Evolutionary conservation across 2,329 filamentous ascomycete genomes (phyloP).

Genomic region (Colletotrichum liaoningense): DNA sequence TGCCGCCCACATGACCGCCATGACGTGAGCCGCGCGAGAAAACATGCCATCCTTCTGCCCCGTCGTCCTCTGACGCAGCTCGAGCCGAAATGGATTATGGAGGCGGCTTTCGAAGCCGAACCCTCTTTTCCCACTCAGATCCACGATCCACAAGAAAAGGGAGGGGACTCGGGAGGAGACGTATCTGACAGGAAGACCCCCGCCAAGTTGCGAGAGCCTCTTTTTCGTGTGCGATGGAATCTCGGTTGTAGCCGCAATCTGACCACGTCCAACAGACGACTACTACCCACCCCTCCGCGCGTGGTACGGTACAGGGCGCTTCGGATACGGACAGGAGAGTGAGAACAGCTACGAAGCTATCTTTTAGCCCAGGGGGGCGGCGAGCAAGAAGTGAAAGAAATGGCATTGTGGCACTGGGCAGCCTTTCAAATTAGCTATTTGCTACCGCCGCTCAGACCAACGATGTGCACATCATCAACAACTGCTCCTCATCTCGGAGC

Average conservation of each 20-base stretch:
- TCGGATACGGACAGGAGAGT: neutral
- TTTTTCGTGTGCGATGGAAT: neutral
- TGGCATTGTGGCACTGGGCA: neutral
- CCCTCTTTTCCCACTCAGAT: neutral
- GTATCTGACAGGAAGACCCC: neutral
- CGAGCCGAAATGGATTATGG: neutral
- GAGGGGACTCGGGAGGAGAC: neutral
- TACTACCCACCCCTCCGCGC: neutral
- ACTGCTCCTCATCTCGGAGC: conserved; percentile 20
- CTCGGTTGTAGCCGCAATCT: conserved; percentile 11
- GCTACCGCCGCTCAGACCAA: neutral
- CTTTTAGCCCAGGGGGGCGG: neutral
- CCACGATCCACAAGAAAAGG: neutral
- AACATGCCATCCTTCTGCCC: conserved; percentile 23
- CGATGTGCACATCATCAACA: conserved; percentile 11
- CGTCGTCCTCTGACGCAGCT: conserved; percentile 5
- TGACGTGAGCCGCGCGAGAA: conserved; percentile 32
- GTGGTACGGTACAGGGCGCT: neutral
- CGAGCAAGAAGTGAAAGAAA: neutral
- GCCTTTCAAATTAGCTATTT: neutral
- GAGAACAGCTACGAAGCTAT: neutral
- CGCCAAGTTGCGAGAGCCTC: neutral
- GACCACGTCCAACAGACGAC: neutral
- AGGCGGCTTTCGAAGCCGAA: neutral
- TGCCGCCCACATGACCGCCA: conserved; percentile 4